Evolutionary conservation across 768 basidiomycete species (phyloP), one percentile per base, ranked within the genome.

Genomic region (Mycena rebaudengoi): DNA sequence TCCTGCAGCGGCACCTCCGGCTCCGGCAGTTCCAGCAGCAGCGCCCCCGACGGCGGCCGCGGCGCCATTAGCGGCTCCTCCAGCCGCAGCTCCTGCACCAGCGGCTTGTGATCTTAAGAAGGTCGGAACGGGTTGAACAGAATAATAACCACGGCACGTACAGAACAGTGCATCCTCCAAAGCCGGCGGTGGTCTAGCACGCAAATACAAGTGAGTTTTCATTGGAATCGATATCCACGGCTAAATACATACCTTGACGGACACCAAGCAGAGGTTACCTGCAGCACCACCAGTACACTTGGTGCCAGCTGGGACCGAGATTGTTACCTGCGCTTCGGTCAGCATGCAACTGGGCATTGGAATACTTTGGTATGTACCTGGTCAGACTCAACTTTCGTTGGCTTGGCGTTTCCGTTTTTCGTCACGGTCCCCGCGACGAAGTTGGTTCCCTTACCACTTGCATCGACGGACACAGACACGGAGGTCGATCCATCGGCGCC

Each of bases 81-180:
- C 65, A 13, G 51, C 49, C 28, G 41, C 55, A 54, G 28, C 8
- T 23, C 57, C 67, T 48, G 55, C 71, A 23, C 70, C 71, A 52
- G 82, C 78, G 11, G 70, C n/a, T n/a, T n/a, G n/a, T n/a, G n/a
- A n/a, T n/a, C n/a, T n/a, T n/a, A n/a, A n/a, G n/a, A n/a, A n/a
- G n/a, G n/a, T n/a, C n/a, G n/a, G n/a, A n/a, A n/a, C n/a, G n/a
- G n/a, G n/a, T n/a, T n/a, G n/a, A n/a, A n/a, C n/a, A n/a, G n/a
- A n/a, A n/a, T n/a, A n/a, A n/a, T n/a, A n/a, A n/a, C n/a, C n/a
- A n/a, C n/a, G n/a, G n/a, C n/a, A n/a, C n/a, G n/a, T n/a, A 65
- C 23, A 86, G 83, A 30, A 79, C 84, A 12, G 82, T 79, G 60
- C 86, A 88, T 70, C 85, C 86, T 54, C 86, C 86, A 71, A 86